Conservation (phyloP, 768 basidiomycete genomes). For the Tricholomella constricta region DNA sequence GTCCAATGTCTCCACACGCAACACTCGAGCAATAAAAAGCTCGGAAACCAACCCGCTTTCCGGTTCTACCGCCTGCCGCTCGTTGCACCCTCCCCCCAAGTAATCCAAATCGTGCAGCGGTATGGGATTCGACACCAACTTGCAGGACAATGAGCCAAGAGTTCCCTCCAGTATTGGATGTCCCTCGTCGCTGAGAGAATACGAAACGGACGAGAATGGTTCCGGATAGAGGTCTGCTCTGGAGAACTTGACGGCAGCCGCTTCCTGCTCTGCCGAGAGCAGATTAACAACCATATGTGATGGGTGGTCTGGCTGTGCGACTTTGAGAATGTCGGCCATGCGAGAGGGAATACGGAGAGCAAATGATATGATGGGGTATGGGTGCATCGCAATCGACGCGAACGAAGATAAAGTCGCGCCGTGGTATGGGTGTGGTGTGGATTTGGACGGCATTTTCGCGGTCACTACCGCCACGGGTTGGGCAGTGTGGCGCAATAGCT, state of each 20-base stretch:
- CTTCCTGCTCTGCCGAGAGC: constrained; percentile 67
- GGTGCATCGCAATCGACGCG: constrained; percentile 88
- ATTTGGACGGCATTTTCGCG: constrained; percentile 51
- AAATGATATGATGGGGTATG: constrained; percentile 85
- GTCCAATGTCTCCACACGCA: constrained; percentile 50
- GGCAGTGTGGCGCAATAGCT: constrained; percentile 71
- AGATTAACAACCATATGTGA: constrained; percentile 80
- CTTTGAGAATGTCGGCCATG: constrained; percentile 67
- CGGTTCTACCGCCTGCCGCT: constrained; percentile 11
- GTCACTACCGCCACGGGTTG: constrained; percentile 90
- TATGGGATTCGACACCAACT: constrained; percentile 59
- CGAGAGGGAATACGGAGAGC: constrained; percentile 88
- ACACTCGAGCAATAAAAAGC: constrained; percentile 81
- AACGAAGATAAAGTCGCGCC: constrained; percentile 95
- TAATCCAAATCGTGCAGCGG: constrained; percentile 58
- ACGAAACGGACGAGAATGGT: constrained; percentile 49
- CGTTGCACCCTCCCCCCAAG: constrained; percentile 26
- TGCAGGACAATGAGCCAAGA: constrained; percentile 75
- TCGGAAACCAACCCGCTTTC: constrained; percentile 47
- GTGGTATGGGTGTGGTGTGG: constrained; percentile 49
- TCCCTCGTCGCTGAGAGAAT: constrained; percentile 45
- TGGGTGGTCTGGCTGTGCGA: constrained; percentile 20
- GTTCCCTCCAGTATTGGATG: constrained; percentile 59
- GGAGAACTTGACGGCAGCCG: constrained; percentile 70
- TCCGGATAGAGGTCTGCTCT: constrained; percentile 65